Base-by-base conservation (phyloP, 2,329 filamentous ascomycete species). In the Thielaviopsis euricoi region DNA sequence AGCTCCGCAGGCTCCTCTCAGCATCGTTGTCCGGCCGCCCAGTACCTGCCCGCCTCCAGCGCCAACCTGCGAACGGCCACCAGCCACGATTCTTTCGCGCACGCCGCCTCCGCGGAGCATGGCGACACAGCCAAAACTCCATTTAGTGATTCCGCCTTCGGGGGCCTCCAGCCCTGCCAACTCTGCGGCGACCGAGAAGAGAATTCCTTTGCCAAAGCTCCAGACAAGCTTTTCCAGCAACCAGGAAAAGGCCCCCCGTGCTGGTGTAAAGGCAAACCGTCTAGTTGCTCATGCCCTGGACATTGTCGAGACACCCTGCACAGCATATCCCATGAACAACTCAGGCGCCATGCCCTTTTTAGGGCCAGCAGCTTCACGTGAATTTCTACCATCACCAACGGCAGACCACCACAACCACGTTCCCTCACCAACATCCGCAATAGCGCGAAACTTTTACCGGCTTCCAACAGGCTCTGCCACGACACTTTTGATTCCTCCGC, bases 61-160 rank as follows among this genome's bases (percentile, higher is more conserved):
- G 19, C 58, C 58, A 21, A 60, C 58, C 17, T 58, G 52, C 33
- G 58, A 57, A 19, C 56, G 56, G 3, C 58, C 58, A 7, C 58
- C 58, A 12, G 55, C 48, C 10, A 57, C 55, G 2, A 55, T 60
- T 19, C 52, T 60, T 12, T 58, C 58, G 3, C 49, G 52, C 6
- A 58, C 58, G 7, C 58, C 58, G 6, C 58, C 54, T 4, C 58
- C 58, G 9, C 55, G 58, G 6, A 55, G 25, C 21, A 40, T 60
- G 17, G 37, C 37, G 15, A 57, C 58, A 2, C 46, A 53, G 13
- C 56, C 58, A n/a, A 33, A 58, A 17, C 58, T 55, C 0, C 55
- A 55, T 40, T 52, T 60, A 5, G 26, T 54, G 10, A 60, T 60
- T n/a, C 58, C 58, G 15, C 43, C 23, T n/a, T 43, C 37, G 13